Conservation (phyloP, 257 asterid species). For the Paulownia fortunei region DNA sequence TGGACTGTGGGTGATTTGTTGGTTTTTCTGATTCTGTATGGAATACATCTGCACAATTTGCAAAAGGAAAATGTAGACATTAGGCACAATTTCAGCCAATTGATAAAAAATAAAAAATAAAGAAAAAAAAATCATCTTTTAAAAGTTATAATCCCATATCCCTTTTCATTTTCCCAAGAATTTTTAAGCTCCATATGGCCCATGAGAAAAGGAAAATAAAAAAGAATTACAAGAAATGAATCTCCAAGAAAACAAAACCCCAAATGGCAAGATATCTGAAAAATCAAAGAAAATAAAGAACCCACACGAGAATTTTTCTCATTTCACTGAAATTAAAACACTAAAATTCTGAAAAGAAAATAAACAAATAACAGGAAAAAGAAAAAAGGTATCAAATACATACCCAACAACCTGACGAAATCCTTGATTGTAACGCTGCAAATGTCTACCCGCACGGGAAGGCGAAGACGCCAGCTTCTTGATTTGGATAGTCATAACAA, state of each 20-base stretch:
- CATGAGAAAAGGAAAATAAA: too few species aligned
- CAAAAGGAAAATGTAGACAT: background rate
- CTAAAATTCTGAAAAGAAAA: background rate
- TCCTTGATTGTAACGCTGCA: constrained; percentile 74
- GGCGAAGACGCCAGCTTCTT: constrained; percentile 49
- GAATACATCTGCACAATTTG: constrained; percentile 71
- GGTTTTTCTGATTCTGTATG: constrained; percentile 57
- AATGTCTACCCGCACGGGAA: constrained; percentile 62
- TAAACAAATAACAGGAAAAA: background rate
- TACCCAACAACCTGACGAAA: constrained; percentile 79
- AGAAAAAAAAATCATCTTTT: background rate
- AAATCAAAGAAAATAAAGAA: background rate
- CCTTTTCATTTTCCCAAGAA: too few species aligned
- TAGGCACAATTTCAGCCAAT: constrained; percentile 1
- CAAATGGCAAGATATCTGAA: background rate
- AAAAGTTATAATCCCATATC: too few species aligned
- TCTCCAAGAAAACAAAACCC: background rate
- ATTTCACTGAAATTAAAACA: background rate
- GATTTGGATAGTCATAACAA: constrained; percentile 49
- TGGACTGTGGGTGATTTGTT: constrained; percentile 35
- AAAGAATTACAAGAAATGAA: too few species aligned
- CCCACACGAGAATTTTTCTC: background rate
- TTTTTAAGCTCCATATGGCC: too few species aligned
- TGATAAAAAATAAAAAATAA: background rate
- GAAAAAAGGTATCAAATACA: constrained; percentile 18